Evolutionary conservation across 768 basidiomycete genomes (phyloP), one percentile per base, ranked within the genome.

Genomic region (Daedaleopsis sinensis): DNA sequence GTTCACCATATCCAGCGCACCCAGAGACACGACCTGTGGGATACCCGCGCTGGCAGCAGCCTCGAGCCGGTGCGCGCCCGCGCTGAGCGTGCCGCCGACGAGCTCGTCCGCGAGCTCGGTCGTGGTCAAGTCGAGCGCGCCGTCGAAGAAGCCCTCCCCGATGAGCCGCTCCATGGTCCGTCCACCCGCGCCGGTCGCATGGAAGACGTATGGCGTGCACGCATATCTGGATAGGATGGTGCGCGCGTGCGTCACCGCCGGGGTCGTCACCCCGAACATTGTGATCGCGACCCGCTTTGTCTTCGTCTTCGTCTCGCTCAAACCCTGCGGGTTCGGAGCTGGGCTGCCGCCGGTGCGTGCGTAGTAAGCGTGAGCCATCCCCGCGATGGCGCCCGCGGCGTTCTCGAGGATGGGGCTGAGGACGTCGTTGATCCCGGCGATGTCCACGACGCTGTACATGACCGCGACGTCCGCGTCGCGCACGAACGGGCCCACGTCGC

Each of bases 1-100:
- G 43, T 67, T 67, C n/a, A 59, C 63, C 66, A 67, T 67, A 52
- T 67, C 66, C 13, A 67, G 63, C 48, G 66, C 66, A 6, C 66
- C 66, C 42, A 67, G 63, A 13, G 66, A 67, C 32, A 67, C 61
- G 37, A 67, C 61, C 61, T 67, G 66, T n/a, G 66, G 66, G 19
- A 67, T 53, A 23, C 63, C 57, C 48, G 46, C 48, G 0, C 16
- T 42, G 23, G 61, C 60, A 27, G 61, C 66, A 15, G 63, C 63
- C 21, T 64, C 64, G 50, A 67, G 63, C 42, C 66, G 63, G 42
- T 51, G 54, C 46, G 63, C 57, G 23, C 66, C 66, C 47, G 66
- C 66, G 61, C 63, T 67, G 23, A 67, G 63, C 6, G 64, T 55
- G 21, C 66, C 66, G 42, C 63, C 66, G 56, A 64, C 54, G 42